Conservation (phyloP, 139 green algal species). For the Bryopsis sp. region DNA sequence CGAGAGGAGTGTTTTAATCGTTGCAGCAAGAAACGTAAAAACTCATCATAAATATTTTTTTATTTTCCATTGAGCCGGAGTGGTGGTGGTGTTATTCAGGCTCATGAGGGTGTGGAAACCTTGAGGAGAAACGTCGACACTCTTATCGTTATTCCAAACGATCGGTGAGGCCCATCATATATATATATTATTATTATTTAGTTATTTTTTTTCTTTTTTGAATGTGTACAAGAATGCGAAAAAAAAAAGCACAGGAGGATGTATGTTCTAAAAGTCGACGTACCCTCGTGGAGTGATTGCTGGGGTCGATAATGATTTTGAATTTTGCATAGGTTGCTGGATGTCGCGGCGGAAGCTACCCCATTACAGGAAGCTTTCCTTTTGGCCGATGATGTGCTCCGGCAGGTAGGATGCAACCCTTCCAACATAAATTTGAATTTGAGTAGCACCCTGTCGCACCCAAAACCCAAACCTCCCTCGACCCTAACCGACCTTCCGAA, state of each 20-base stretch:
- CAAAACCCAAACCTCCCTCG: no score
- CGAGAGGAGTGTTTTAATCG: no score
- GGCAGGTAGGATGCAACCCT: constrained; percentile 48
- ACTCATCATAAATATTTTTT: no score
- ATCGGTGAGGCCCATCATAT: constrained; percentile 7
- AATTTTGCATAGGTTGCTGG: constrained; percentile 52
- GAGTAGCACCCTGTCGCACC: no score
- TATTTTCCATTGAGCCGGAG: no score
- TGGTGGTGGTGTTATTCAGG: not conserved
- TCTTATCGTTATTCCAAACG: constrained; percentile 21
- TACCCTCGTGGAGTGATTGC: not conserved
- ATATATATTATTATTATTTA: no score
- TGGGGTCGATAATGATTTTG: not conserved
- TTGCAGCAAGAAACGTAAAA: no score
- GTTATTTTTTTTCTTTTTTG: no score
- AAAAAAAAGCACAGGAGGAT: no score
- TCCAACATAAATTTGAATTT: not conserved
- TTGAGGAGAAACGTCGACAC: constrained; percentile 19
- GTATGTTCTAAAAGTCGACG: not conserved
- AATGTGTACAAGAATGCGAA: no score
- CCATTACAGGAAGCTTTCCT: constrained; percentile 90
- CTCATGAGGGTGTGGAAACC: constrained; percentile 19
- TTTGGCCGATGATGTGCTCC: constrained; percentile 91
- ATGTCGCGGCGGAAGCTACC: constrained; percentile 70
- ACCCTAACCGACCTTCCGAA: no score